A percentile compares a stretch with the other conserved stretches of the same genome.
phyloP scores from a whole-genome alignment of 2,329 filamentous ascomycete genomes.

The Stenocarpella maydis region DNA sequence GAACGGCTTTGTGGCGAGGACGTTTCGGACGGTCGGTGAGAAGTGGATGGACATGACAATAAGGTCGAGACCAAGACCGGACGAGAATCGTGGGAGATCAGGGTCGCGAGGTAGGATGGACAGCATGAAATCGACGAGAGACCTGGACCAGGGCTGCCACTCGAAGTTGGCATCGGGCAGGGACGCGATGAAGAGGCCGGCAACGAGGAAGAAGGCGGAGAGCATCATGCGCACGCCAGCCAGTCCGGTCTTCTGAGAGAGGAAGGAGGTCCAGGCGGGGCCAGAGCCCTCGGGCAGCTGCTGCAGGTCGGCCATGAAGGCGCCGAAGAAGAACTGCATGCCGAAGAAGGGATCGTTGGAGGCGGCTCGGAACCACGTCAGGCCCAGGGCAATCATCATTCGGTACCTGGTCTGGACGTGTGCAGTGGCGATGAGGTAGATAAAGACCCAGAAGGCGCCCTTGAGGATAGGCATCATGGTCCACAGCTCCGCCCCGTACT shows the following conservation, averaged over 20 bases:
- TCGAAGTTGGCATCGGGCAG: conserved; percentile 34
- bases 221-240: conserved; percentile 33
- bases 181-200: conserved; percentile 34
- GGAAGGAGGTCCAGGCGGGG: conserved; percentile 30
- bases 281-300: conserved; percentile 23
- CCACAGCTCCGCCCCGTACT: conserved; percentile 36
- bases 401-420: conserved; percentile 34
- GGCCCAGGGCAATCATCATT: conserved; percentile 34
- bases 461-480: conserved; percentile 37
- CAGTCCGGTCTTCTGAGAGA: conserved; percentile 32
- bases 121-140: conserved; percentile 31
- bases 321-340: conserved; percentile 37
- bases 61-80: conserved; percentile 34
- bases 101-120: conserved; percentile 34
- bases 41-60: conserved; percentile 36
- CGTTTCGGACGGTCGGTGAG: conserved; percentile 29
- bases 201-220: conserved; percentile 32
- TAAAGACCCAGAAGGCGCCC: conserved; percentile 36
- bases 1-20: conserved; percentile 34
- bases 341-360: conserved; percentile 36
- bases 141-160: conserved; percentile 35
- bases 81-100: conserved; percentile 35
- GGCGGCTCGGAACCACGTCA: conserved; percentile 33
- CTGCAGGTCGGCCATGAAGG: conserved; percentile 36
- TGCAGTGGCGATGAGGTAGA: conserved; percentile 34